A percentile compares a stretch with the other conserved stretches of the same genome.
Conservation (phyloP, 208 protist species). For the Leishmania aethiopica region DNA sequence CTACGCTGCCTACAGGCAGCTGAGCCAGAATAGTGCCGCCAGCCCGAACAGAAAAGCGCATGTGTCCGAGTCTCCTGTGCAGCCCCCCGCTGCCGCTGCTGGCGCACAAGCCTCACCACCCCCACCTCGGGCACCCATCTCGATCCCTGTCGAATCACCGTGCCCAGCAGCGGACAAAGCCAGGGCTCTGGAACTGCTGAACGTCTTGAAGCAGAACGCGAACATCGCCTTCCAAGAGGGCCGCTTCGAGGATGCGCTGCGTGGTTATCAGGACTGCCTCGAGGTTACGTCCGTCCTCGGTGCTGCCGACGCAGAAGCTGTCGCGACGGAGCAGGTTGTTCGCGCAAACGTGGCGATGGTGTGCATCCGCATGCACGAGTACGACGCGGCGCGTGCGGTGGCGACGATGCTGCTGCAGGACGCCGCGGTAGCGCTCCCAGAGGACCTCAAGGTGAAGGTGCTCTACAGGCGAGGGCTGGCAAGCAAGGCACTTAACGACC, state of each 20-base stretch:
- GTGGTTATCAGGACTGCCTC: constrained; percentile 77
- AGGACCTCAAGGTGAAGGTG: constrained; percentile 76
- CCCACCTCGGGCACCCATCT: neutral
- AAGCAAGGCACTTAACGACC: constrained; percentile 60
- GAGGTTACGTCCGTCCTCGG: constrained; percentile 60
- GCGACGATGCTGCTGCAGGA: constrained; percentile 83
- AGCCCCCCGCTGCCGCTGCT: neutral
- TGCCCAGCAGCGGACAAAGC: constrained; percentile 26
- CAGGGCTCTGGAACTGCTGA: constrained; percentile 48
- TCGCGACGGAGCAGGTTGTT: constrained; percentile 56
- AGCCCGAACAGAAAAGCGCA: neutral
- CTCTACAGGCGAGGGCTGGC: constrained; percentile 76
- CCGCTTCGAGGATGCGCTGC: constrained; percentile 66
- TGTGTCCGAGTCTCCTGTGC: neutral
- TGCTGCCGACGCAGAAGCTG: constrained; percentile 44
- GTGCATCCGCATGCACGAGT: constrained; percentile 67
- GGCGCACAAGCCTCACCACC: neutral
- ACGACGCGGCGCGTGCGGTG: constrained; percentile 66
- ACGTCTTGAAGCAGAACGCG: constrained; percentile 54
- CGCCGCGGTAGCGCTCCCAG: constrained; percentile 28
- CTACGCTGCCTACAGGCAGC: constrained; percentile 14
- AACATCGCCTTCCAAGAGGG: constrained; percentile 68
- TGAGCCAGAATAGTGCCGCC: neutral
- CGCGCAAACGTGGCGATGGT: constrained; percentile 75
- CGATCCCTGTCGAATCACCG: constrained; percentile 26